phyloP scores from a whole-genome alignment of 2,329 filamentous ascomycete genomes.

The Neurospora sp. region DNA sequence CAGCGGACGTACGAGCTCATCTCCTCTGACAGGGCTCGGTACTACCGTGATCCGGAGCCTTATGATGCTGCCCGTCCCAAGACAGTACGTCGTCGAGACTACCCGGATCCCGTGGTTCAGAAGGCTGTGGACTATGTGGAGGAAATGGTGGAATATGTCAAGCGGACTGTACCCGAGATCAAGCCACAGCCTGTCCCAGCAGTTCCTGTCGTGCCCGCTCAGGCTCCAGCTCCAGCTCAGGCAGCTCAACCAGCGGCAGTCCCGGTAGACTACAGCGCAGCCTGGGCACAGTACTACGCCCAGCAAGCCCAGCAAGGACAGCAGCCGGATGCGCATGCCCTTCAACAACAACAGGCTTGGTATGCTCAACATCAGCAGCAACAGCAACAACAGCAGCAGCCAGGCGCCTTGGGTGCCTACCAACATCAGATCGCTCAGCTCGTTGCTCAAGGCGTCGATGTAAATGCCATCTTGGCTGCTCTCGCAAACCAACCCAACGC shows the following conservation, averaged over 20 bases:
- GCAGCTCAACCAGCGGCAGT: background rate
- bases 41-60: constrained; percentile 33
- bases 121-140: constrained; percentile 34
- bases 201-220: background rate
- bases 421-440: constrained; percentile 12
- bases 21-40: constrained; percentile 31
- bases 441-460: constrained; percentile 4
- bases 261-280: constrained; percentile 19
- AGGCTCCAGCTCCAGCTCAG: constrained; percentile 5
- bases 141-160: constrained; percentile 28
- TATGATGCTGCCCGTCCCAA: constrained; percentile 24
- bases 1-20: constrained; percentile 25
- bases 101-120: constrained; percentile 33
- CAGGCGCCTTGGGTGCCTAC: constrained; percentile 8
- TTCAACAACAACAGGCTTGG: constrained; percentile 17
- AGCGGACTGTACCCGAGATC: constrained; percentile 15
- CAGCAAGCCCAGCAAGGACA: constrained; percentile 24
- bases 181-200: background rate
- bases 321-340: constrained; percentile 9
- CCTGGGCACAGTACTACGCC: constrained; percentile 32
- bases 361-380: constrained; percentile 23
- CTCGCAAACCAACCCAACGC: constrained; percentile 9
- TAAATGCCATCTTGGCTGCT: constrained; percentile 12
- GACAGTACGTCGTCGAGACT: constrained; percentile 26
- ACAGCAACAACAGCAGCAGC: constrained; percentile 25